phyloP scores from a whole-genome alignment of 1,139 yeast species.

The Saccharomyces hybrid region DNA sequence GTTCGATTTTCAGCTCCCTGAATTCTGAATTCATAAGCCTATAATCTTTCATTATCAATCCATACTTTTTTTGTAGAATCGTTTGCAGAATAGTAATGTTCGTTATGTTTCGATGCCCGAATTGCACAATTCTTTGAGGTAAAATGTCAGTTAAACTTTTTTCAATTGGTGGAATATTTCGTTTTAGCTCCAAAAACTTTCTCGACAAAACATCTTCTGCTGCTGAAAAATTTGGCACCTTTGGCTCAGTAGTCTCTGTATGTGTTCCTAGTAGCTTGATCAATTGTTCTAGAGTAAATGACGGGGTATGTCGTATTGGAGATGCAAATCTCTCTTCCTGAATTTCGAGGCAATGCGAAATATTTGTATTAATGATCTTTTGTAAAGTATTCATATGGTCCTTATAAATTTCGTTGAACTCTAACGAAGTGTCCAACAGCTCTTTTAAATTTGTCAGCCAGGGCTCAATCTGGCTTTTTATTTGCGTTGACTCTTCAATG shows the following conservation, averaged over 20 bases:
- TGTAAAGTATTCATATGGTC: conserved; percentile 46
- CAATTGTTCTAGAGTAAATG: conserved; percentile 39
- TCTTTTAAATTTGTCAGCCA: conserved; percentile 34
- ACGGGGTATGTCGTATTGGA: conserved; percentile 38
- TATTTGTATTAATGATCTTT: conserved; percentile 44
- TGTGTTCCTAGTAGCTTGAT: conserved; percentile 35
- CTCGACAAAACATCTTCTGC: conserved; percentile 37
- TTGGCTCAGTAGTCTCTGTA: conserved; percentile 28
- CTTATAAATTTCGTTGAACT: conserved; percentile 50
- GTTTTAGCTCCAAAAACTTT: conserved; percentile 32
- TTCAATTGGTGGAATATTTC: conserved; percentile 27
- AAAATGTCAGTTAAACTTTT: conserved; percentile 52
- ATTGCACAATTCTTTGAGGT: conserved; percentile 44
- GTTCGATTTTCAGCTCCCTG: conserved; percentile 37
- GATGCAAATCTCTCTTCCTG: conserved; percentile 39
- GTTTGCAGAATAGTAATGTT: conserved; percentile 14
- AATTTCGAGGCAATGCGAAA: conserved; percentile 35
- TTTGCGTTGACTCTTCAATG: conserved; percentile 34
- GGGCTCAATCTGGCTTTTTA: conserved; percentile 38
- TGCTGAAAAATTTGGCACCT: conserved; percentile 34
- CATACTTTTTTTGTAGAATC: conserved; percentile 38
- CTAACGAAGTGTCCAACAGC: conserved; percentile 47
- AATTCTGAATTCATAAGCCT: conserved; percentile 37
- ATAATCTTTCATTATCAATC: conserved; percentile 38
- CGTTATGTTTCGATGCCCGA: conserved; percentile 19